phyloP scores from a whole-genome alignment of 768 basidiomycete genomes.

The Kwoniella pini region DNA sequence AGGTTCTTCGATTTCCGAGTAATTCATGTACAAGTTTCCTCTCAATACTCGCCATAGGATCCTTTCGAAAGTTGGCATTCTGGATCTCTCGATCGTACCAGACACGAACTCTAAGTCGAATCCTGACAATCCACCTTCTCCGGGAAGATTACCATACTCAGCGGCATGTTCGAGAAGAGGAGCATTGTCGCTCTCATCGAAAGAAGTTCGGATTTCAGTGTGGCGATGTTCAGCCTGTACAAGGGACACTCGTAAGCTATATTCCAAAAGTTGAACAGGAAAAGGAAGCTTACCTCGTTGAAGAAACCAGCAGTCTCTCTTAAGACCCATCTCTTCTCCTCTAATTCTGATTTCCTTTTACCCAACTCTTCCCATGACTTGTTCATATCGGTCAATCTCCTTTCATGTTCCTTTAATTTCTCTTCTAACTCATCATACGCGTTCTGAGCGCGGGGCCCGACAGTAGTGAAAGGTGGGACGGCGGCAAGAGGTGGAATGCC shows the following conservation, averaged over 20 bases:
- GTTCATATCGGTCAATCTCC: constrained; percentile 83
- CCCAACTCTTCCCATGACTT: constrained; percentile 84
- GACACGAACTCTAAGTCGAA: constrained; percentile 97
- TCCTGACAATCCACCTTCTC: constrained; percentile 50
- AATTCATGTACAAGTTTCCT: constrained; percentile 98
- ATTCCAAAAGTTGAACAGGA: background rate
- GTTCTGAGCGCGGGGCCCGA: constrained; percentile 89
- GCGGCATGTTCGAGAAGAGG: constrained; percentile 85
- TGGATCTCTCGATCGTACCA: constrained; percentile 89
- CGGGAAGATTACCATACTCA: constrained; percentile 59
- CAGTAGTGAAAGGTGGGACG: constrained; percentile 79
- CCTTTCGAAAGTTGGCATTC: constrained; percentile 91
- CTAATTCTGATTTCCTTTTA: constrained; percentile 77
- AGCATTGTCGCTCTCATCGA: constrained; percentile 76
- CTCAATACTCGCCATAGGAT: constrained; percentile 97
- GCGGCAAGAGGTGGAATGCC: constrained; percentile 83
- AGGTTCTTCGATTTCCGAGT: constrained; percentile 79
- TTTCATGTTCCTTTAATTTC: constrained; percentile 82
- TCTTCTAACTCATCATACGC: constrained; percentile 90
- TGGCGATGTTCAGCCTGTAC: constrained; percentile 74
- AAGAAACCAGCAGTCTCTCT: constrained; percentile 96
- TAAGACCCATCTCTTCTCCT: constrained; percentile 92
- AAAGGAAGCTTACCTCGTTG: constrained; percentile 64
- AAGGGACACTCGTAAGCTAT: background rate
- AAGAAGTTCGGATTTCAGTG: constrained; percentile 77